Conservation (phyloP, 2,329 filamentous ascomycete genomes). For the Colletotrichum scovillei region DNA sequence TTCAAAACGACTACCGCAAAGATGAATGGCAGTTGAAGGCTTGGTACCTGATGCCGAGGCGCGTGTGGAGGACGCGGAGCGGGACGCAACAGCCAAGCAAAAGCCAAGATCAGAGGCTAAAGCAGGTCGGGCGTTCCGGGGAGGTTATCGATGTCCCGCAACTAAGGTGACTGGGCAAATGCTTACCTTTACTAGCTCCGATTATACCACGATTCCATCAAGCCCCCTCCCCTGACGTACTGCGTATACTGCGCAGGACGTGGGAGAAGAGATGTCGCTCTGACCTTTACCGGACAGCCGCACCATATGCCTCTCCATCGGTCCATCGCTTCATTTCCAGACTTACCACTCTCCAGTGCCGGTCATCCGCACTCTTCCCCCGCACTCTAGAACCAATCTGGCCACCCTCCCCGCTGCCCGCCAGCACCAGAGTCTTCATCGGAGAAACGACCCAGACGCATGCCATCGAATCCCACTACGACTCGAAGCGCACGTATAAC, state of each 20-base stretch:
- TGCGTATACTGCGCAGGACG: not conserved
- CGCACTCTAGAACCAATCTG: not conserved
- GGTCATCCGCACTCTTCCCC: not conserved
- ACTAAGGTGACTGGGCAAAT: not conserved
- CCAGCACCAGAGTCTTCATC: not conserved
- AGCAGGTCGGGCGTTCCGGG: too few species aligned
- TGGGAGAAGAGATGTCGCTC: not conserved
- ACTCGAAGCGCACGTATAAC: not conserved
- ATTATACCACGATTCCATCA: not conserved
- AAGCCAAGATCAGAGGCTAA: not conserved
- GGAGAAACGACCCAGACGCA: not conserved
- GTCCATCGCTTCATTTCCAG: not conserved
- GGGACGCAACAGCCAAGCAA: not conserved
- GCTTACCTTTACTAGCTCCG: not conserved
- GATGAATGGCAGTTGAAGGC: not conserved
- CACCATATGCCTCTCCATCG: not conserved
- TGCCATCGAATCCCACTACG: not conserved
- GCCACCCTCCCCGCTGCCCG: too few species aligned
- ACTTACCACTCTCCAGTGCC: not conserved
- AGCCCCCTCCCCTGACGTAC: too few species aligned
- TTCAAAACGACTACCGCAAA: not conserved
- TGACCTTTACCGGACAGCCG: not conserved
- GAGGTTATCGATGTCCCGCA: too few species aligned
- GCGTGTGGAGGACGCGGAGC: not conserved
- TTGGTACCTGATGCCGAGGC: not conserved